phyloP scores from a whole-genome alignment of 768 basidiomycete species.

The Boletus insuetus region DNA sequence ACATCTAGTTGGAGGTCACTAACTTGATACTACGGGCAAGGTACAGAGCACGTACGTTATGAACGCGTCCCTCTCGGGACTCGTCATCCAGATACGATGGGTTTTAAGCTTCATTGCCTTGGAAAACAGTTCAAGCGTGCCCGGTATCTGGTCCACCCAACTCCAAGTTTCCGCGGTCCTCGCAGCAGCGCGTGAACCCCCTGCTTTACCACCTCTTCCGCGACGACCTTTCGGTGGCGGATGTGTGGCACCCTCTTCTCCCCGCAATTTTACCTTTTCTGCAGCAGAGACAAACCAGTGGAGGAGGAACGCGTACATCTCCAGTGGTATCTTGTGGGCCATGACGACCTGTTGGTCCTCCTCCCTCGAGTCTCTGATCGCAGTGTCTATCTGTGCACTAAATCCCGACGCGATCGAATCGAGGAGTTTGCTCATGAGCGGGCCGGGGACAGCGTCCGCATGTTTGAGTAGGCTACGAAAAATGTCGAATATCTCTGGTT shows the following conservation, averaged over 20 bases:
- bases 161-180: constrained; percentile 56
- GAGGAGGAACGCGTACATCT: constrained; percentile 91
- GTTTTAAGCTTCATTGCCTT: constrained; percentile 64
- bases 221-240: constrained; percentile 49
- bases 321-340: constrained; percentile 71
- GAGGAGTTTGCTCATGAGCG: constrained; percentile 78
- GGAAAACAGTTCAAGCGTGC: constrained; percentile 64
- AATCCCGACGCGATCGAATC: constrained; percentile 84
- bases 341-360: constrained; percentile 62
- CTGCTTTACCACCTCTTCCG: constrained; percentile 60
- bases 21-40: background rate
- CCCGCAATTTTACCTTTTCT: constrained; percentile 66
- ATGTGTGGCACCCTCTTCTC: constrained; percentile 44
- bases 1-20: constrained; percentile 50
- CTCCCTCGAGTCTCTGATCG: constrained; percentile 63
- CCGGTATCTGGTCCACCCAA: constrained; percentile 77
- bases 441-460: constrained; percentile 56
- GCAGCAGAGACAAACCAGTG: constrained; percentile 85
- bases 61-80: constrained; percentile 81
- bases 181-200: constrained; percentile 36
- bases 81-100: constrained; percentile 89
- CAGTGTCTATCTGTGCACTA: constrained; percentile 67
- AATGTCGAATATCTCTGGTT: constrained; percentile 73
- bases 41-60: constrained; percentile 47
- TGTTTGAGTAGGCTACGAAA: constrained; percentile 82